These are phyloP conservation scores for Galerina sulciceps DNA, from an alignment of 768 basidiomycete species.

Conservation along the genomic window DNA sequence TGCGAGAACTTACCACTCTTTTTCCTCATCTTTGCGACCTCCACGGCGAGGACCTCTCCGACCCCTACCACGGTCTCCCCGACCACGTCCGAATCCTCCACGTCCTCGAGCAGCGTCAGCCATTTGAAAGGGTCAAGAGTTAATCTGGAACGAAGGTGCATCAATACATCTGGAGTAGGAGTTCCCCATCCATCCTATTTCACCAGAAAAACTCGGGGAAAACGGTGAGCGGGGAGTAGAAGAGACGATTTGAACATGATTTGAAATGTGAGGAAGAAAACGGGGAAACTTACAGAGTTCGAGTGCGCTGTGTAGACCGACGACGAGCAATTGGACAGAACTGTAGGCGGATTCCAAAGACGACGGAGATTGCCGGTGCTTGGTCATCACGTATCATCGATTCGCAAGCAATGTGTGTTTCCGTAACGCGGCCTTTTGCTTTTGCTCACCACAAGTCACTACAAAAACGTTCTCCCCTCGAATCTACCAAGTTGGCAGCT, in stretches of 20 bases:
- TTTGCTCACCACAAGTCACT: constrained; percentile 20
- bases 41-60: constrained; percentile 92
- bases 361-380: constrained; percentile 27
- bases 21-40: constrained; percentile 99
- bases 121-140: constrained; percentile 51
- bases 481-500: constrained; percentile 79
- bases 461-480: constrained; percentile 21
- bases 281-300: constrained; percentile 40
- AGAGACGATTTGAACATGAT: constrained; percentile 4
- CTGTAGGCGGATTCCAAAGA: constrained; percentile 6
- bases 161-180: constrained; percentile 43
- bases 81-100: constrained; percentile 83
- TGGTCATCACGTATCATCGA: constrained; percentile 26
- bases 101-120: constrained; percentile 80
- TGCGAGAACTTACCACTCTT: constrained; percentile 80
- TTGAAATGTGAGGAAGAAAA: not conserved
- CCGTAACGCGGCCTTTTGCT: constrained; percentile 14
- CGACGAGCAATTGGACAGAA: constrained; percentile 29
- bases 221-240: not conserved
- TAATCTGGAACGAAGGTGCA: constrained; percentile 15
- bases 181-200: constrained; percentile 55
- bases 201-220: constrained; percentile 12
- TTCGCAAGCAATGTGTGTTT: not conserved
- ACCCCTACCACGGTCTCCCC: constrained; percentile 90
- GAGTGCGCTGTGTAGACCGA: constrained; percentile 42